These are phyloP conservation scores for Fragaria vesca DNA, from an alignment of 306 rosid species.

Conservation along the genomic window DNA sequence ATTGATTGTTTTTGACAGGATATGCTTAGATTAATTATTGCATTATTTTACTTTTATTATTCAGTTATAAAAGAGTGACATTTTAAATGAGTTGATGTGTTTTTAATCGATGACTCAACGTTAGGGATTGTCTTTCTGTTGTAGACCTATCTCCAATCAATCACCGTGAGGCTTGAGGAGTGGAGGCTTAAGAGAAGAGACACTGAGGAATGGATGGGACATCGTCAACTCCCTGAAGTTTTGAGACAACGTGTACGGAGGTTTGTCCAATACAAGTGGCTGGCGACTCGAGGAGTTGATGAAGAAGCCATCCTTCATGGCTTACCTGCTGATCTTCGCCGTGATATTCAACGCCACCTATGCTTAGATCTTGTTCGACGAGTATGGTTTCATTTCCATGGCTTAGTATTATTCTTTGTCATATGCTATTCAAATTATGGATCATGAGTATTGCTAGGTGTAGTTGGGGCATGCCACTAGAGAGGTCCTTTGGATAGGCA, in stretches of 20 bases:
- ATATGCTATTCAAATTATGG: slow-evolving; percentile 12
- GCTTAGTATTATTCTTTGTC: slow-evolving; percentile 10
- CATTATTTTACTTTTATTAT: background rate
- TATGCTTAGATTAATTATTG: background rate
- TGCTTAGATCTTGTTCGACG: slow-evolving; percentile 93
- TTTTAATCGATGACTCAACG: background rate
- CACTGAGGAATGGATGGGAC: slow-evolving; percentile 99
- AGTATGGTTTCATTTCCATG: slow-evolving; percentile 48
- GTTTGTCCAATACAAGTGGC: slow-evolving; percentile 90
- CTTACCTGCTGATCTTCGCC: slow-evolving; percentile 94
- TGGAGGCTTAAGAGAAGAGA: slow-evolving; percentile 97
- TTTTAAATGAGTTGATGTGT: background rate
- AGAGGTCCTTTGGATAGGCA: background rate
- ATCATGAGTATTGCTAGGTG: background rate
- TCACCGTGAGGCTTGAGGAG: slow-evolving; percentile 90
- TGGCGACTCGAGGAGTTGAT: slow-evolving; percentile 93
- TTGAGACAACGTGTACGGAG: slow-evolving; percentile 70
- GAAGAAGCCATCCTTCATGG: slow-evolving; percentile 83
- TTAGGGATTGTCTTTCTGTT: slow-evolving; percentile 13
- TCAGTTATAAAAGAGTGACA: background rate
- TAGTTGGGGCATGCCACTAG: background rate
- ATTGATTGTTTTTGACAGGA: background rate
- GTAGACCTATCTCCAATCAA: slow-evolving; percentile 94
- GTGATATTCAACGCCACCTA: slow-evolving; percentile 89
- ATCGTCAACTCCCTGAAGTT: slow-evolving; percentile 98